Conservation (phyloP, 164 flowering plant species). For the Sextonia rubra region DNA sequence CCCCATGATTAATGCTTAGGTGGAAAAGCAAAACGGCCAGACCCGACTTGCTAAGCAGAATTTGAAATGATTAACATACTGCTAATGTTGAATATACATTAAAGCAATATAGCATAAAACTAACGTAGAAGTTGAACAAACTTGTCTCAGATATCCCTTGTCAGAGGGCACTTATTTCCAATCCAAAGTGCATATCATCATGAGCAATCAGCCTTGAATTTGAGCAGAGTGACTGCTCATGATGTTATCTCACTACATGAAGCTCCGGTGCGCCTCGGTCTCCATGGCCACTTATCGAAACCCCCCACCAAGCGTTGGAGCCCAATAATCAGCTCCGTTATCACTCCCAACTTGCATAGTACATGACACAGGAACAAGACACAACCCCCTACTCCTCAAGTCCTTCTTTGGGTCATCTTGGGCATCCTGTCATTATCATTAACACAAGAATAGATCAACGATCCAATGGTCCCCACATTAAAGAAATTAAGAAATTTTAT, state of each 20-base stretch:
- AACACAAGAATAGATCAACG: neutral
- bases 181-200: conserved; percentile 62
- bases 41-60: too few relatives aligned
- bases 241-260: conserved; percentile 58
- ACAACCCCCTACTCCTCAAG: conserved; percentile 76
- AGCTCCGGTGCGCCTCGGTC: conserved; percentile 8
- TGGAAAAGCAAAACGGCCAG: too few relatives aligned
- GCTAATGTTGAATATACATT: too few relatives aligned
- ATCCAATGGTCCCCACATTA: too few relatives aligned
- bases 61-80: too few relatives aligned
- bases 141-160: conserved; percentile 3
- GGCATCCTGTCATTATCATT: conserved; percentile 26
- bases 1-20: too few relatives aligned
- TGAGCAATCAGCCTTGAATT: conserved; percentile 83
- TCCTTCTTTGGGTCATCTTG: conserved; percentile 48
- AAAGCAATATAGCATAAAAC: too few relatives aligned
- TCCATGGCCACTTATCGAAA: conserved; percentile 25
- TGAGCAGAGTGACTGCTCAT: conserved; percentile 85
- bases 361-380: conserved; percentile 70
- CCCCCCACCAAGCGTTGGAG: conserved; percentile 51
- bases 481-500: too few relatives aligned
- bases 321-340: conserved; percentile 83
- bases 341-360: conserved; percentile 70
- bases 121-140: neutral
- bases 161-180: conserved; percentile 11